Base-by-base conservation (phyloP, 1,284 basidiomycete genomes). In the Fistulinella staudtii region DNA sequence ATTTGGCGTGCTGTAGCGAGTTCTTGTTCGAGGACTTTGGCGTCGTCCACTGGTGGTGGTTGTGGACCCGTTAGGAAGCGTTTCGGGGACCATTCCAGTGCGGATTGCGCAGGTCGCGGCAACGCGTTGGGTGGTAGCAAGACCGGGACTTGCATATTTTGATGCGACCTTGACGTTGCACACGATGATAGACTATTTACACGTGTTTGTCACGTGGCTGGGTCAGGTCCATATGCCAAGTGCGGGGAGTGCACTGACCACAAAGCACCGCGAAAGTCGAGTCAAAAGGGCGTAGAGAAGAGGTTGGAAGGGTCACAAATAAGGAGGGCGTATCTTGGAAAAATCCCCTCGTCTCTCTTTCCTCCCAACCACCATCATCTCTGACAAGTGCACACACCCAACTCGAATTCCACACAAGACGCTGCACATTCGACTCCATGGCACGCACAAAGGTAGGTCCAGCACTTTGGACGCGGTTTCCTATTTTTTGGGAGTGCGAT, bases 21-120 rank as follows among this genome's bases (percentile, higher is more conserved):
- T 59, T 93, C 89, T 45, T 85, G 76, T 46, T 92, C 88, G 47
- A 84, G 73, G 43, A 84, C 70, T 49, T 82, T 80, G 10, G 79
- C 75, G 51, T 86, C 82, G 55, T 91, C 89, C 38, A 83, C 73
- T 8, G 87, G 85, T 9, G 90, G 87, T 1, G 87, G 82, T 54
- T 88, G 76, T 14, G 77, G 77, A 3, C 71, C 71, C 20, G 68
- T 67, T 8, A 71, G 57, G 50, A 76, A 76, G 47, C 61, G 67
- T 50, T 65, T 69, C 4, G 79, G 79, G 39, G 65, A 72, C 79
- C 79, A 81, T 66, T 80, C 77, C 22, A 72, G 56, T 45, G 73
- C 68, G 7, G 70, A 58, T 27, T 64, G 60, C 20, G 63, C 49
- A n/a, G 60, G 52, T 46, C 58, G 54, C 3, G 70, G 66, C 27